These are phyloP conservation scores for Sanguinoderma infundibulare DNA, from an alignment of 1,284 basidiomycete species.

Conservation along the genomic window DNA sequence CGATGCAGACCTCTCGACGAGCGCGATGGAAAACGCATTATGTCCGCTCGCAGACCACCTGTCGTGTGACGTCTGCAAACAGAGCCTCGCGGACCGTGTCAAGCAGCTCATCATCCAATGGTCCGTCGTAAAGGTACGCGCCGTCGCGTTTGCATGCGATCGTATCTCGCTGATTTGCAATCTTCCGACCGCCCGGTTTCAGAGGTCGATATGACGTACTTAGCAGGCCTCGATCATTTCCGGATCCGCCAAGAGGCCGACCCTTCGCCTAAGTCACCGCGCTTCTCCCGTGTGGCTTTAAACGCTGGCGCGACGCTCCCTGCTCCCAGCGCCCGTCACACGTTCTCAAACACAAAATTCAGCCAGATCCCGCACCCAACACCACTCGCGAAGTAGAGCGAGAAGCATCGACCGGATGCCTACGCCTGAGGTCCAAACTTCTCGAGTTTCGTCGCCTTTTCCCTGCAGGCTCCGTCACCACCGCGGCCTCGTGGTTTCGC, in stretches of 20 bases:
- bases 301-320: background rate
- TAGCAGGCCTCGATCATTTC: background rate
- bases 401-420: background rate
- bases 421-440: background rate
- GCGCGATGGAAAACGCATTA: constrained; percentile 40
- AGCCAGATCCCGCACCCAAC: background rate
- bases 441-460: background rate
- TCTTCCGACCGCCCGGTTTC: background rate
- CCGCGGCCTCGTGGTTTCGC: background rate
- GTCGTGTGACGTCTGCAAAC: constrained; percentile 55
- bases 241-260: background rate
- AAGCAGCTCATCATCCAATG: constrained; percentile 73
- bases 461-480: background rate
- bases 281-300: background rate
- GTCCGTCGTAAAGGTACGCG: constrained; percentile 72
- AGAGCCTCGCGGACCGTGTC: constrained; percentile 64
- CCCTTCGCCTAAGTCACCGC: background rate
- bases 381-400: background rate
- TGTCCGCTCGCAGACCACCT: constrained; percentile 39
- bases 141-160: background rate
- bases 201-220: constrained; percentile 13
- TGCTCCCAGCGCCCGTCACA: background rate
- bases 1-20: constrained; percentile 38
- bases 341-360: background rate
- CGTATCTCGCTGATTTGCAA: background rate